Base-by-base conservation (phyloP, 2,329 filamentous ascomycete genomes). In the Chaetomiaceae sp. region DNA sequence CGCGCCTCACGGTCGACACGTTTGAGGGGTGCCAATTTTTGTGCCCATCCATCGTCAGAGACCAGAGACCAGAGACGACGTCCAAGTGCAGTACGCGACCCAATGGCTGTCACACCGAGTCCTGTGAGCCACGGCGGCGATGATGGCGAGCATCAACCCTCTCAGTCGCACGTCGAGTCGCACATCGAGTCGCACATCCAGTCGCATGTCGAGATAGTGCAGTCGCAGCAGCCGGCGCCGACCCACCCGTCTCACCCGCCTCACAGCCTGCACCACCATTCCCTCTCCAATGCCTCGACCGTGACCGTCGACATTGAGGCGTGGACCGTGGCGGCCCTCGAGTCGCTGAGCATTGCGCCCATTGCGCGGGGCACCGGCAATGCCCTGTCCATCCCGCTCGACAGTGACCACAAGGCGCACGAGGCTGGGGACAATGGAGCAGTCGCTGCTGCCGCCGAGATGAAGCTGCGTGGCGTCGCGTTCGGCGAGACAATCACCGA, bases 321-420 rank as follows among this genome's bases (percentile, higher is more conserved):
- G 30, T 88, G 85, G 85, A 83, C 83, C 13, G 70, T 78, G 47
- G 75, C 74, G 16, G 77, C 80, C 5, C 73, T 82, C 40, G 70
- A 77, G 60, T 77, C 74, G 39, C 75, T 78, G 39, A 76, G 70
- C 62, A 69, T 84, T 37, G 76, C 79, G 0, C 73, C 79, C 9
- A 63, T 73, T 21, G 75, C 77, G n/a, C 74, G 76, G 43, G 83
- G 82, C 48, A 80, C 80, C 3, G 79, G 81, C 40, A 76, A 79
- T 23, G 76, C 83, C 4, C 76, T 95, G 47, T 76, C 83, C 43
- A 93, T 95, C 58, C 84, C 88, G 2, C 79, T 95, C 47, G 87
- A 95, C 66, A 80, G 82, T 25, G 58, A 61, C 46, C 56, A 55
- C 30, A 16, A n/a, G 3, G 41, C 17, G 25, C 27, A 10, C 39